phyloP scores from a whole-genome alignment of 164 flowering plant genomes.

The Aristolochia californica region DNA sequence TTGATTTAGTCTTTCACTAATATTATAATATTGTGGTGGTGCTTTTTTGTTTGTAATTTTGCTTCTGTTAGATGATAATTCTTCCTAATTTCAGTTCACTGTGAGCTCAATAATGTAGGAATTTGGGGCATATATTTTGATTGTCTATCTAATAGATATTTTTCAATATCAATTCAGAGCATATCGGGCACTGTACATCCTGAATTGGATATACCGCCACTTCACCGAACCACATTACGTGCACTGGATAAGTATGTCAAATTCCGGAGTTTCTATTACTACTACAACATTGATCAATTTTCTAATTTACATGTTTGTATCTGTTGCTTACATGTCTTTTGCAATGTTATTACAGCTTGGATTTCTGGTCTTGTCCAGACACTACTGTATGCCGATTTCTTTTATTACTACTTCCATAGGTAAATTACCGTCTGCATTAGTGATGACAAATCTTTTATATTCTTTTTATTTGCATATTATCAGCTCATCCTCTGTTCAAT shows the following conservation, averaged over 20 bases:
- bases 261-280: conserved; percentile 1
- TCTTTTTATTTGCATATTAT: not conserved
- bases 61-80: too few relatives aligned
- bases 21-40: too few relatives aligned
- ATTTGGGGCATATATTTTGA: too few relatives aligned
- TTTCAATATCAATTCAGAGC: conserved; percentile 64
- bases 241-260: conserved; percentile 76
- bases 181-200: conserved; percentile 69
- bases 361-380: conserved; percentile 84
- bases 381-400: conserved; percentile 86
- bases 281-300: not conserved
- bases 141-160: too few relatives aligned
- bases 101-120: too few relatives aligned
- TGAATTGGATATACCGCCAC: conserved; percentile 93
- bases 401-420: conserved; percentile 90
- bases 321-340: not conserved
- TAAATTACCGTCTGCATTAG: conserved; percentile 6
- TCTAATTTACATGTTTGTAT: not conserved
- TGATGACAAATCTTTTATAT: not conserved
- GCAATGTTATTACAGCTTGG: conserved; percentile 58
- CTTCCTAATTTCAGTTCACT: too few relatives aligned
- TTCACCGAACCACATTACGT: conserved; percentile 76
- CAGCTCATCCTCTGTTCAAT: not conserved
- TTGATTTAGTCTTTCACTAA: too few relatives aligned
- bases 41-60: too few relatives aligned